A percentile compares a stretch with the other conserved stretches of the same genome.
These are phyloP conservation scores for Aureobasidium namibiae DNA, from an alignment of 2,329 filamentous ascomycete genomes.

Conservation along the genomic window DNA sequence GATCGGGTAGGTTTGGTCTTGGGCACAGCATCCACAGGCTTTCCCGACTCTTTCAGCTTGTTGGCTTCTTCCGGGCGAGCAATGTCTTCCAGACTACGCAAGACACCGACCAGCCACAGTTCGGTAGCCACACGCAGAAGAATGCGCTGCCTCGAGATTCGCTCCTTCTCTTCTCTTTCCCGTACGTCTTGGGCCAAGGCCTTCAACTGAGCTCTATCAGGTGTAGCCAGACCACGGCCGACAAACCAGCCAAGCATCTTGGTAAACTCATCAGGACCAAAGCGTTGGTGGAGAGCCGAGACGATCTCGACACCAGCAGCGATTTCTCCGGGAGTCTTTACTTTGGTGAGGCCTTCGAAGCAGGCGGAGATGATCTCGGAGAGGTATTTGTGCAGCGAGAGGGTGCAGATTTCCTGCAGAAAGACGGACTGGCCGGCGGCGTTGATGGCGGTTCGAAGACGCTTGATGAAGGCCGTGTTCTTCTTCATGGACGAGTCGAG, in stretches of 20 bases:
- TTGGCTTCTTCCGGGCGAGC: conserved; percentile 56
- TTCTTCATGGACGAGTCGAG: conserved; percentile 96
- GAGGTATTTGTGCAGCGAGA: conserved; percentile 92
- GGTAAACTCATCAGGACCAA: conserved; percentile 84
- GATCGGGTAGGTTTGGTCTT: conserved; percentile 48
- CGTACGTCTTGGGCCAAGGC: conserved; percentile 68
- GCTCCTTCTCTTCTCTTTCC: conserved; percentile 93
- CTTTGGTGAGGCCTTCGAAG: conserved; percentile 85
- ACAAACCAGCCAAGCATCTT: conserved; percentile 87
- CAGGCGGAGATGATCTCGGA: conserved; percentile 95
- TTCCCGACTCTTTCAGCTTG: conserved; percentile 49
- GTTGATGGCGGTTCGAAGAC: conserved; percentile 81
- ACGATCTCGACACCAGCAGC: conserved; percentile 87
- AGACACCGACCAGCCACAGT: conserved; percentile 83
- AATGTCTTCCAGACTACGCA: conserved; percentile 70
- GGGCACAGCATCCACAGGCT: conserved; percentile 45
- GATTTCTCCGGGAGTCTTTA: conserved; percentile 87
- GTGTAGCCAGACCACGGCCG: conserved; percentile 81
- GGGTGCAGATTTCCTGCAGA: conserved; percentile 77
- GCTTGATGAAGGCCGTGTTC: conserved; percentile 97
- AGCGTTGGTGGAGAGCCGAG: conserved; percentile 90
- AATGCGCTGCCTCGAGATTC: conserved; percentile 74
- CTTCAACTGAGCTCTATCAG: conserved; percentile 79
- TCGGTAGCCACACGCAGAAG: conserved; percentile 88
- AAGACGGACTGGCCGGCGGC: conserved; percentile 73